Evolutionary conservation across 2,329 filamentous ascomycete species (phyloP), one percentile per base, ranked within the genome.

Genomic region (Claviceps fusiformis): DNA sequence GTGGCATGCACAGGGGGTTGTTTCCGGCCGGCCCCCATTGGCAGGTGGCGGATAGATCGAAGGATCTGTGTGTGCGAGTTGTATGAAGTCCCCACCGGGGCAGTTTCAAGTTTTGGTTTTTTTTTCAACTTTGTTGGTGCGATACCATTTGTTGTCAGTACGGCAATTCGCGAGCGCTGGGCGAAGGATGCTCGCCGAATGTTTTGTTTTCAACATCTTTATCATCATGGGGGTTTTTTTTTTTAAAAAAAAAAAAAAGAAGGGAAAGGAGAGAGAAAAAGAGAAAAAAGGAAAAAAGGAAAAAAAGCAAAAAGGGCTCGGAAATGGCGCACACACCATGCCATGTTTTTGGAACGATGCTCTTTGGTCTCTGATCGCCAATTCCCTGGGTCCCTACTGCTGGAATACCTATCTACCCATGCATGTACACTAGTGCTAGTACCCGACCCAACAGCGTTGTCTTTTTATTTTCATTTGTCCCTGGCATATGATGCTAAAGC

Each of bases 31-130:
- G n/a, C n/a, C n/a, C 24, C 44, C 15, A 24, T 27, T 29, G 11
- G 24, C 44, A 29, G 45, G 27, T 11, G 31, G 29, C 27, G 46
- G 46, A 48, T 33, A 46, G 53, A 54, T 57, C 47, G 11, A 48
- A n/a, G 46, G 46, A 33, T 11, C 29, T 33, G 46, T 48, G 46
- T 31, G 3, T 46, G 15, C 33, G 29, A 33, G 29, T 48, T 33
- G 27, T 29, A 37, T 24, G 24, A 39, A 27, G 45, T 8, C 11
- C 44, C 49, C 52, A 54, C 52, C 41, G 46, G 29, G 56, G 9
- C 27, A 19, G 54, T 58, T 58, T 58, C 56, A 58, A 41, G 39
- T 35, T n/a, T 51, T 31, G n/a, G n/a, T 48, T 33, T 15, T 13
- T 17, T 11, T 37, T 9, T 5, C 5, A 17, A 24, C 5, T 27